A percentile compares a stretch with the other conserved stretches of the same genome.
phyloP scores from a whole-genome alignment of 2,329 filamentous ascomycete species.

The Fusarium burgessii region DNA sequence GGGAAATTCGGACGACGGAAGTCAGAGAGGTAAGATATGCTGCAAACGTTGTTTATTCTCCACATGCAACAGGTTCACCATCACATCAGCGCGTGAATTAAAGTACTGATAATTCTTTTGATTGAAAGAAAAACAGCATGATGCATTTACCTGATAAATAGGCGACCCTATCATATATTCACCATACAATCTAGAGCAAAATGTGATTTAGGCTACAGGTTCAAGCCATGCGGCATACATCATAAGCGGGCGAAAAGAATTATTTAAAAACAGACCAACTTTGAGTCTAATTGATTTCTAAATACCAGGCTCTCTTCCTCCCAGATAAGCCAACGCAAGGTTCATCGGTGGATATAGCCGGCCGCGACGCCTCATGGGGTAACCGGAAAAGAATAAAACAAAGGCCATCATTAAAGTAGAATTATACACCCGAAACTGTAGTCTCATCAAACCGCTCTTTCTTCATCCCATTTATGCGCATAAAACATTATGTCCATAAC shows the following conservation, averaged over 20 bases:
- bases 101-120: background rate
- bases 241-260: background rate
- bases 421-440: conserved; percentile 44
- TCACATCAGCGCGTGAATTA: background rate
- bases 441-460: conserved; percentile 44
- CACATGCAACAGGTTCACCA: conserved; percentile 14
- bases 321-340: conserved; percentile 36
- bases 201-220: accelerated
- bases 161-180: too few species aligned
- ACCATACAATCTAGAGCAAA: background rate
- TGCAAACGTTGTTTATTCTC: conserved; percentile 8
- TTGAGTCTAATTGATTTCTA: conserved; percentile 43
- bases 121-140: background rate
- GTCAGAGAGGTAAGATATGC: background rate
- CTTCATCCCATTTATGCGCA: conserved; percentile 25
- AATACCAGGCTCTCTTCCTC: conserved; percentile 43
- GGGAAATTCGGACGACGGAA: conserved; percentile 5
- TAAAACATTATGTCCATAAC: conserved; percentile 37
- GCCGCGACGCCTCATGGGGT: conserved; percentile 45
- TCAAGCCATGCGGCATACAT: background rate
- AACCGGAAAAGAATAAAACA: conserved; percentile 46
- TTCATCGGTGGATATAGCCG: conserved; percentile 40
- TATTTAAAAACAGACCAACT: conserved; percentile 28
- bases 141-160: too few species aligned
- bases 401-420: conserved; percentile 46